Percentiles rank a stretch among this genome's conserved stretches.
Evolutionary conservation across 305 asterid genomes (phyloP).

Genomic region (Fraxinus ornus): DNA sequence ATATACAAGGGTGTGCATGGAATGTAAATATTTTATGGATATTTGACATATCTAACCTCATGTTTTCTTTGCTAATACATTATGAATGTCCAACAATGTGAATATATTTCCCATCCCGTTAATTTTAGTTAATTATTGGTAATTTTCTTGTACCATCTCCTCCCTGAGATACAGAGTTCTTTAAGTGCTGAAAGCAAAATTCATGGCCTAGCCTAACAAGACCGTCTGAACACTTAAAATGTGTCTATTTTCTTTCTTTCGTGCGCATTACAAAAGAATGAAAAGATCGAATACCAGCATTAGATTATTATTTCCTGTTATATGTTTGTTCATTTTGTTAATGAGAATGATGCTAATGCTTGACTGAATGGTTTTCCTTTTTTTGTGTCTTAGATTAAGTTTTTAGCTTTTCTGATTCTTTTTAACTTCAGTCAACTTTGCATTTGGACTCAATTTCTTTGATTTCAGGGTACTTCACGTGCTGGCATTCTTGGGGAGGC

Average conservation of each 20-base stretch:
- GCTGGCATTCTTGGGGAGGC: slow-evolving; percentile 93
- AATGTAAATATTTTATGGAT: neutral
- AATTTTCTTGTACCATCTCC: neutral
- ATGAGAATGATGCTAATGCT: neutral
- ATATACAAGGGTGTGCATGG: neutral
- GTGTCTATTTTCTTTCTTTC: neutral
- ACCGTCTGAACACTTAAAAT: neutral
- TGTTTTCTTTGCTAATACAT: neutral
- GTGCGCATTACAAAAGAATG: neutral
- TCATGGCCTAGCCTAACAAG: neutral
- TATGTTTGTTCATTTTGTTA: neutral
- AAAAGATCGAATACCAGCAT: neutral
- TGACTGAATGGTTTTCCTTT: neutral
- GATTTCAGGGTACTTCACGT: slow-evolving; percentile 88
- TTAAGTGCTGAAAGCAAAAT: neutral
- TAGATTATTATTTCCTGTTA: neutral
- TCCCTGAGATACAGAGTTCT: neutral
- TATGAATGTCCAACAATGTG: neutral
- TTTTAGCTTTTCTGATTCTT: neutral
- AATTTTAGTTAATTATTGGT: neutral
- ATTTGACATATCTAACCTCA: neutral
- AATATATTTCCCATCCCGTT: neutral
- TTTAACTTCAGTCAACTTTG: slow-evolving; percentile 10
- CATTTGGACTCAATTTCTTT: slow-evolving; percentile 23
- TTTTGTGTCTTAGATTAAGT: neutral